Evolutionary conservation across 495 filamentous ascomycete species (phyloP), one percentile per base, ranked within the genome.

Genomic region (Coniosporium apollinis): DNA sequence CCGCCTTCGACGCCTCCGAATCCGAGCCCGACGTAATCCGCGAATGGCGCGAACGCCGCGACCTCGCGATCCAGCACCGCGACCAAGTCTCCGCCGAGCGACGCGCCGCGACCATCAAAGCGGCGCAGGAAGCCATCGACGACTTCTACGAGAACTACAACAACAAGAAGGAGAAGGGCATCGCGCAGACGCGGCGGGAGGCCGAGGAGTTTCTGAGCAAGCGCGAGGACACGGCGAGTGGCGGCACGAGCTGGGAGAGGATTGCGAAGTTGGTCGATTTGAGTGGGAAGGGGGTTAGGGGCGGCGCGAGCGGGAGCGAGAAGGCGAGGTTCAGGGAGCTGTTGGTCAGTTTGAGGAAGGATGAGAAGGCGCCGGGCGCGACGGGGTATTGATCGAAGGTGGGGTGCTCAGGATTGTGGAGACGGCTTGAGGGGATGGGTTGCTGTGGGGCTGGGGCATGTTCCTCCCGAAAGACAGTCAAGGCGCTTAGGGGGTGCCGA

Each of bases 111-210:
- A 94, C 83, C 5, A 59, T 92, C 49, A 71, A 76, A 55, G 81
- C 81, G 43, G 91, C 91, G 24, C 83, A 77, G 40, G 65, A 79
- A 46, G 79, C 84, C 54, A 86, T 96, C 39, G 89, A 99, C 49
- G 91, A 94, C 49, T 99, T 99, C 65, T 99, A 99, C 64, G 84
- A 94, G 55, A 93, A 92, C 55, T 99, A 99, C 69, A 93, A 93
- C 62, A 76, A 76, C 52, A 93, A 94, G 63, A 82, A 85, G 48
- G 89, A 96, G 47, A 96, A 96, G 68, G 66, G 58, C 37, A 73
- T 92, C 43, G 68, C 75, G 26, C 79, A 86, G 62, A 84, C 91
- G 21, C 68, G 77, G 41, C 69, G 75, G 46, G 91, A 96, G 45
- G 89, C 86, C n/a, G 86, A 96, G 54, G 75, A 94, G 44, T 96